phyloP scores from a whole-genome alignment of 345 rosid genomes.

The Murraya paniculata region DNA sequence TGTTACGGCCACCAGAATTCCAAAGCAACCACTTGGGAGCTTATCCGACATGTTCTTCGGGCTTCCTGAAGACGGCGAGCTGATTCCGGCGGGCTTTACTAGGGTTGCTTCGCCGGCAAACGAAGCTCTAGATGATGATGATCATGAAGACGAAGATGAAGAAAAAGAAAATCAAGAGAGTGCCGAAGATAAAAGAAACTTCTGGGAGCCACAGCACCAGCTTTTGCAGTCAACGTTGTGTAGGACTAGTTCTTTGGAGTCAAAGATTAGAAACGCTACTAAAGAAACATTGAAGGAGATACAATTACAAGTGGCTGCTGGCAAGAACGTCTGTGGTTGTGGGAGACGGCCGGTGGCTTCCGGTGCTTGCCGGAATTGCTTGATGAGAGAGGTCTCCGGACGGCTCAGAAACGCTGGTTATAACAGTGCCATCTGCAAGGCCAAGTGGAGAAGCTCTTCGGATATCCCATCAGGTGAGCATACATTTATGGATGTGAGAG shows the following conservation, averaged over 20 bases:
- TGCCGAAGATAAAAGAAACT: slow-evolving; percentile 32
- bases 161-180: slow-evolving; percentile 24
- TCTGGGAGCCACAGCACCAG: slow-evolving; percentile 56
- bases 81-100: slow-evolving; percentile 1
- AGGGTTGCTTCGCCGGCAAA: not conserved
- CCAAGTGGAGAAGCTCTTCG: slow-evolving; percentile 58
- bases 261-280: slow-evolving; percentile 43
- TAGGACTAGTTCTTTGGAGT: slow-evolving; percentile 47
- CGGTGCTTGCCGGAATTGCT: slow-evolving; percentile 44
- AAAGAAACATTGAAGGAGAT: slow-evolving; percentile 43
- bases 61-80: slow-evolving; percentile 32
- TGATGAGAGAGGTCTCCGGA: slow-evolving; percentile 39
- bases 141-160: not conserved
- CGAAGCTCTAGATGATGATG: not conserved
- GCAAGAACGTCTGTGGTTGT: slow-evolving; percentile 32
- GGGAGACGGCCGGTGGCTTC: slow-evolving; percentile 14
- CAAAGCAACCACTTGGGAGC: slow-evolving; percentile 12
- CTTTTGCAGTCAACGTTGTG: slow-evolving; percentile 45
- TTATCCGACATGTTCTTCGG: slow-evolving; percentile 41
- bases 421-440: slow-evolving; percentile 42
- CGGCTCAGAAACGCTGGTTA: slow-evolving; percentile 45
- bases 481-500: slow-evolving; percentile 37
- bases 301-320: not conserved
- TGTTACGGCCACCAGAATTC: slow-evolving; percentile 7
- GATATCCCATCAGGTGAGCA: slow-evolving; percentile 63